A percentile compares a stretch with the other conserved stretches of the same genome.
Evolutionary conservation across 495 filamentous ascomycete genomes (phyloP).

Genomic region (Immersiella caudata): DNA sequence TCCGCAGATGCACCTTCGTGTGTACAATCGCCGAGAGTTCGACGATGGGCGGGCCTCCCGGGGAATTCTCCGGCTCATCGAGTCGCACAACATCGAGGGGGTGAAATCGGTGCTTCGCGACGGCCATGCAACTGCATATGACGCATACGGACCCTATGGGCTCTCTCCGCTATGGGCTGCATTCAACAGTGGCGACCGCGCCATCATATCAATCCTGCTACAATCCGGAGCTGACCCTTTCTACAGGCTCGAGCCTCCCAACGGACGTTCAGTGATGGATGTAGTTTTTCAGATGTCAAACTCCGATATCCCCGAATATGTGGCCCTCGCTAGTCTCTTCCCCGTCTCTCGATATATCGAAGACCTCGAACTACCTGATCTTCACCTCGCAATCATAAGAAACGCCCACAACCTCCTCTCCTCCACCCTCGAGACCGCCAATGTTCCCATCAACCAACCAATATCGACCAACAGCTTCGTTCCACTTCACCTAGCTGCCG

Average conservation of each 20-base stretch:
- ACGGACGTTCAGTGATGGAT: no score
- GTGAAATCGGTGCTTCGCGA: not conserved
- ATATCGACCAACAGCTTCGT: not conserved
- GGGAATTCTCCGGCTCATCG: not conserved
- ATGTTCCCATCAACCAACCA: not conserved
- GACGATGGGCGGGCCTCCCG: not conserved
- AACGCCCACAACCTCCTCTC: not conserved
- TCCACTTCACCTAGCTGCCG: not conserved
- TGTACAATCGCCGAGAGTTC: not conserved
- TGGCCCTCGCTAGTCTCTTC: no score
- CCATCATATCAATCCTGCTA: not conserved
- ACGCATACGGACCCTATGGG: not conserved
- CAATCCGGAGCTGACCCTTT: constrained; percentile 2
- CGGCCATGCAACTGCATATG: not conserved
- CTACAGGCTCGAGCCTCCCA: no score
- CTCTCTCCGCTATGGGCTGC: not conserved
- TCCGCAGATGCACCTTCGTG: not conserved
- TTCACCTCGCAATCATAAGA: not conserved
- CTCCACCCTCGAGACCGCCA: not conserved
- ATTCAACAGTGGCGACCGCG: not conserved
- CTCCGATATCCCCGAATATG: no score
- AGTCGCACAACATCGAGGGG: not conserved
- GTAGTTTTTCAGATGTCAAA: no score
- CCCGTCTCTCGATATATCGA: not conserved
- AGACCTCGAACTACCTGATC: not conserved